Evolutionary conservation across 2,329 filamentous ascomycete species (phyloP), one percentile per base, ranked within the genome.

Genomic region (Corynespora cassiicola): DNA sequence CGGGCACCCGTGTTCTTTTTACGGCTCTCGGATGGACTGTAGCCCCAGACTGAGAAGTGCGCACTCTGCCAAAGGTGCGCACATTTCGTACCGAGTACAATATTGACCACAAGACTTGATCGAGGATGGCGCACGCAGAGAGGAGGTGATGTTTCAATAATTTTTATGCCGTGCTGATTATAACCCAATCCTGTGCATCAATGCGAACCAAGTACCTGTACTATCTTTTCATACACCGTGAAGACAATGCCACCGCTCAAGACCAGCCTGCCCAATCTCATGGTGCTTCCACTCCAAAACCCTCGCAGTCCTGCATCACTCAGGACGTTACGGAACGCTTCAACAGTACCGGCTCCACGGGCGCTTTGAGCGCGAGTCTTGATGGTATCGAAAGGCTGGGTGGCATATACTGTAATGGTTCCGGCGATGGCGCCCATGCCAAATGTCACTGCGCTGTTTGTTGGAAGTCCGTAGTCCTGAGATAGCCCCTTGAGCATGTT

Each of bases 361-460:
- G 51, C 50, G 24, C 61, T 58, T 39, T 72, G 71, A 4, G 67
- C 57, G 19, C 66, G 49, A 5, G 69, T 73, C 52, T 73, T 72
- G 26, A 74, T 56, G 2, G 69, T 70, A 43, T 74, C 71, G 40
- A 73, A 70, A 1, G 71, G 71, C 50, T 73, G 71, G 5, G 71
- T 74, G 6, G 58, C 59, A 46, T 71, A 72, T 0, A 72, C 69
- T 0, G 72, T 71, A 5, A 64, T 41, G 10, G 39, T 41, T 5
- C 63, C 63, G 8, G 63, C 63, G 17, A 58, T 22, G 2, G 61
- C 60, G 10, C 63, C 63, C 7, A 52, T 53, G 0, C 48, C 50
- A 33, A 67, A 64, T 1, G 56, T 60, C 21, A 48, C 37, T 3
- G 45, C 47, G 5, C 44, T 57, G 16, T 50, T 59, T 22, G 58